These are phyloP conservation scores for Digitaria exilis DNA, from an alignment of 202 grass and related monocot genomes.

Conservation along the genomic window DNA sequence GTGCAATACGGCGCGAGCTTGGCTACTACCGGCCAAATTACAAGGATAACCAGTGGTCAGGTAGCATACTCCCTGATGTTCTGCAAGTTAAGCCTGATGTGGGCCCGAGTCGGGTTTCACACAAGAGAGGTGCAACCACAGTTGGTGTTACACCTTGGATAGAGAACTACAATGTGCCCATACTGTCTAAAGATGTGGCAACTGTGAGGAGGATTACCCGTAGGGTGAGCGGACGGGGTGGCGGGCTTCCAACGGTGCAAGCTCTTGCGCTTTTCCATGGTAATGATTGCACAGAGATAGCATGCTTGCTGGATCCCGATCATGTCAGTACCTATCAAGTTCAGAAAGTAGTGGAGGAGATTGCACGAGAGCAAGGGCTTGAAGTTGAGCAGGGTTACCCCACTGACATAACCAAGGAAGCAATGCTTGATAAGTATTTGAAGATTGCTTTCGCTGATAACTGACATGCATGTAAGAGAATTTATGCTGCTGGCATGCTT, in stretches of 20 bases:
- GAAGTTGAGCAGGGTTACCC: constrained; percentile 67
- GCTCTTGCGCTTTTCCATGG: constrained; percentile 55
- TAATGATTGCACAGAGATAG: constrained; percentile 62
- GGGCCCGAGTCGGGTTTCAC: constrained; percentile 38
- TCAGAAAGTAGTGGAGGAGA: constrained; percentile 60
- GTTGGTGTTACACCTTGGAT: constrained; percentile 57
- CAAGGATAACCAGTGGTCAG: constrained; percentile 54
- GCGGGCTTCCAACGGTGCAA: constrained; percentile 59
- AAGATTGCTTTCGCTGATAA: constrained; percentile 26
- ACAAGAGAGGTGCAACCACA: constrained; percentile 49
- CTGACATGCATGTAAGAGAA: constrained; percentile 22
- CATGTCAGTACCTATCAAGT: constrained; percentile 46
- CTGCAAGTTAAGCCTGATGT: constrained; percentile 54
- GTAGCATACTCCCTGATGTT: constrained; percentile 37
- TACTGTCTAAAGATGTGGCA: constrained; percentile 50
- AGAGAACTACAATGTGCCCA: constrained; percentile 60
- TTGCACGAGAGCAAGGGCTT: constrained; percentile 57
- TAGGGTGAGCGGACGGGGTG: constrained; percentile 56
- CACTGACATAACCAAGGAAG: constrained; percentile 70
- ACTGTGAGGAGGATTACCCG: constrained; percentile 55
- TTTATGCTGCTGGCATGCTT: constrained; percentile 1
- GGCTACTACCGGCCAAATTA: constrained; percentile 63
- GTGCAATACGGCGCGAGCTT: constrained; percentile 55
- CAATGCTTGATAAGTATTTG: constrained; percentile 62
- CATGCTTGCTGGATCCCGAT: constrained; percentile 65